phyloP scores from a whole-genome alignment of 768 basidiomycete species.

The Coprinopsis sp. region DNA sequence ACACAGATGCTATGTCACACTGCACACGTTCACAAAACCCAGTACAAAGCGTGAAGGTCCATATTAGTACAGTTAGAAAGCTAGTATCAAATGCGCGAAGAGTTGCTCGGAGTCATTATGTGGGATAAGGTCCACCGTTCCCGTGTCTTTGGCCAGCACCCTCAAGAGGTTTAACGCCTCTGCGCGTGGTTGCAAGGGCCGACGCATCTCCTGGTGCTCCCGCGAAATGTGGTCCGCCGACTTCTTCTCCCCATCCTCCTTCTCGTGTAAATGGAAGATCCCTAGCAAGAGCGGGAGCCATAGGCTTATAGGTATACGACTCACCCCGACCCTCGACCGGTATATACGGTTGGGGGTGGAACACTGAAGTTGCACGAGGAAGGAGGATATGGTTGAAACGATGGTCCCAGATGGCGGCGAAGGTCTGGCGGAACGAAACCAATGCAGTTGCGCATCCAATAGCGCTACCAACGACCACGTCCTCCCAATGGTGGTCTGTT shows the following conservation, averaged over 20 bases:
- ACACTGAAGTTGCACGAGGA: constrained; percentile 37
- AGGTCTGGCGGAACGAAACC: constrained; percentile 50
- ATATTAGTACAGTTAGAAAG: no score
- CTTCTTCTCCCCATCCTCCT: constrained; percentile 38
- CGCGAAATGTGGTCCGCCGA: constrained; percentile 26
- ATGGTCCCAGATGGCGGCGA: constrained; percentile 52
- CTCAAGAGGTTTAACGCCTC: no score
- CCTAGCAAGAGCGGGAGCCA: constrained; percentile 18
- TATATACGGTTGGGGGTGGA: constrained; percentile 28
- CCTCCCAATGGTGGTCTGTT: constrained; percentile 51
- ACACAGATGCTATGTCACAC: no score
- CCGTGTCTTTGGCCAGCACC: no score
- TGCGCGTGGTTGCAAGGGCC: background rate
- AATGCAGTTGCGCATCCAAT: constrained; percentile 46
- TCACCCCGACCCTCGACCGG: constrained; percentile 17
- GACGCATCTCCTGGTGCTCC: constrained; percentile 42
- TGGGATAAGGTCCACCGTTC: background rate
- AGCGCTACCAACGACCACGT: constrained; percentile 45
- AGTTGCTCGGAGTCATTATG: background rate
- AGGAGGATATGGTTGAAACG: constrained; percentile 53
- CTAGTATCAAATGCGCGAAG: no score
- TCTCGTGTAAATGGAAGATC: constrained; percentile 39
- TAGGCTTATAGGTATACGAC: constrained; percentile 31
- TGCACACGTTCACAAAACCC: no score
- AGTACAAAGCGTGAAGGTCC: no score